Conservation (phyloP, 495 filamentous ascomycete genomes). For the Podospora conica region DNA sequence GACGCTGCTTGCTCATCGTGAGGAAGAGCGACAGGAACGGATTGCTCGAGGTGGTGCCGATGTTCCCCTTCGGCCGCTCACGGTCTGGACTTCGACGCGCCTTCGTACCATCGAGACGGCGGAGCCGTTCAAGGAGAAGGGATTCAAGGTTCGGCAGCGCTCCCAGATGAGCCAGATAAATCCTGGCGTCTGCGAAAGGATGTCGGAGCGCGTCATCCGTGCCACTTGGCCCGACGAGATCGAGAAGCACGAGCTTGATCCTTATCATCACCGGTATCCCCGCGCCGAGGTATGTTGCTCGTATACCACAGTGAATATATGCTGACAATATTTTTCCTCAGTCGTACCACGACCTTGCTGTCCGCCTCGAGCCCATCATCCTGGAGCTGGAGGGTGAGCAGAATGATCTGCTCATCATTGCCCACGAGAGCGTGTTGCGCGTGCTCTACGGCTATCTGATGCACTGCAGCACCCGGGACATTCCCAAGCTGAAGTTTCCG, state of each 20-base stretch:
- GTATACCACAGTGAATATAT: constrained; percentile 10
- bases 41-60: constrained; percentile 62
- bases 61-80: constrained; percentile 68
- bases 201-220: constrained; percentile 70
- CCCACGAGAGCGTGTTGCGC: constrained; percentile 92
- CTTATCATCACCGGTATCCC: constrained; percentile 95
- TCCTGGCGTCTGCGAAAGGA: constrained; percentile 89
- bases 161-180: constrained; percentile 96
- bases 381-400: constrained; percentile 95
- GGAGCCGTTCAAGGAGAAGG: constrained; percentile 64
- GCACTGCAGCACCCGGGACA: constrained; percentile 96
- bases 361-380: constrained; percentile 97
- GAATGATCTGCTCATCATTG: constrained; percentile 94
- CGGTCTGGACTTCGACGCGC: constrained; percentile 91
- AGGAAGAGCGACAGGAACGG: constrained; percentile 65
- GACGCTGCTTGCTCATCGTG: constrained; percentile 70
- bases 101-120: constrained; percentile 88
- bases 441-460: constrained; percentile 97
- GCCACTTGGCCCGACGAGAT: constrained; percentile 82
- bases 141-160: constrained; percentile 81
- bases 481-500: constrained; percentile 88
- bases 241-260: constrained; percentile 85
- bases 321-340: constrained; percentile 30
- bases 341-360: constrained; percentile 98
- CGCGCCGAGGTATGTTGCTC: constrained; percentile 66